Evolutionary conservation across 192 early-diverging fungal genomes (phyloP).

Genomic region (Rhizophlyctis rosea): DNA sequence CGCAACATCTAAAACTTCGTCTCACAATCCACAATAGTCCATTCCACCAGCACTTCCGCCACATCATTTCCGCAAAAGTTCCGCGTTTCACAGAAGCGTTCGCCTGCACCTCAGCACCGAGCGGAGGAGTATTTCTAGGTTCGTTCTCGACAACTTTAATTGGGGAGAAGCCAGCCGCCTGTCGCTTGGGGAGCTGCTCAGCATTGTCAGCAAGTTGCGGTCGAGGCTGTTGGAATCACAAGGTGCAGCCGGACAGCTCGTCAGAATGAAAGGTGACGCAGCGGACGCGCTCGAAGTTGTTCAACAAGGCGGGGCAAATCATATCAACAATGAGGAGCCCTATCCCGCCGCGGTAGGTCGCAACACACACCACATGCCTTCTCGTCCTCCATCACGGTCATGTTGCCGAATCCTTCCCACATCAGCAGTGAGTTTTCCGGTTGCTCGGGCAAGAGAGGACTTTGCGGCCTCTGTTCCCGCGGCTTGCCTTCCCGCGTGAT

Average conservation of each 20-base stretch:
- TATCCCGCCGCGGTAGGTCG: neutral
- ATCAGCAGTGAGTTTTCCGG: neutral
- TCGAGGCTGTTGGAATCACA: neutral
- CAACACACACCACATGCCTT: slow-evolving; percentile 2
- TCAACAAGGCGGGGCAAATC: neutral
- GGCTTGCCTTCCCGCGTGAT: too few relatives aligned
- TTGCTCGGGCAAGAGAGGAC: neutral
- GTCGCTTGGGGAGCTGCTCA: neutral
- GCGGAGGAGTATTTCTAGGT: too few relatives aligned
- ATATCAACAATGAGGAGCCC: too few relatives aligned
- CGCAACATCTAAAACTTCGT: too few relatives aligned
- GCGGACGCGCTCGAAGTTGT: neutral
- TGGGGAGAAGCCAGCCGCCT: too few relatives aligned
- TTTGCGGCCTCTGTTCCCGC: neutral
- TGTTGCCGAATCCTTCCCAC: neutral
- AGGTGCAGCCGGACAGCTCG: neutral
- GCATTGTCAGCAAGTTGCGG: neutral
- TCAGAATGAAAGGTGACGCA: neutral
- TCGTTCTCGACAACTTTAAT: too few relatives aligned
- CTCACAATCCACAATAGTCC: too few relatives aligned
- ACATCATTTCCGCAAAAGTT: too few relatives aligned
- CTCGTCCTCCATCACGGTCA: slow-evolving; percentile 7
- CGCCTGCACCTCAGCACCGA: too few relatives aligned
- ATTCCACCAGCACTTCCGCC: too few relatives aligned
- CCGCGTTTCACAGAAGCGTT: too few relatives aligned